A percentile compares a stretch with the other conserved stretches of the same genome.
These are phyloP conservation scores for Phytophthora pluvialis DNA, from an alignment of 352 stramenopile species.

Conservation along the genomic window DNA sequence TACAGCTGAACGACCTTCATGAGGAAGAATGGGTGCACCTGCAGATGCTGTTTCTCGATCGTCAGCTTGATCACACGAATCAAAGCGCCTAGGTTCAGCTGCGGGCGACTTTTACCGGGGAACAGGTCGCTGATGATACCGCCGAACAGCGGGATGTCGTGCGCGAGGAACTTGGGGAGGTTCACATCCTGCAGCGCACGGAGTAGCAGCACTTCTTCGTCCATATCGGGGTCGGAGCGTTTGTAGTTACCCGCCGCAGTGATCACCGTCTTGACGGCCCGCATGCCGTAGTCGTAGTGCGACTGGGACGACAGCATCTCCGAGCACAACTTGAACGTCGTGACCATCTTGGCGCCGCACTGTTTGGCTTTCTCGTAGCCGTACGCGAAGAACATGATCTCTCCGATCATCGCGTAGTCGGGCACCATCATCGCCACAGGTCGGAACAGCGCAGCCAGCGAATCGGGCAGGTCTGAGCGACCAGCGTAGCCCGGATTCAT, in stretches of 20 bases:
- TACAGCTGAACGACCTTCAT: slow-evolving; percentile 95
- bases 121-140: slow-evolving; percentile 96
- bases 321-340: slow-evolving; percentile 95
- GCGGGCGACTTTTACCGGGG: slow-evolving; percentile 85
- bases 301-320: slow-evolving; percentile 95
- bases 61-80: slow-evolving; percentile 89
- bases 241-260: slow-evolving; percentile 96
- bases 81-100: slow-evolving; percentile 91
- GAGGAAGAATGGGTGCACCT: slow-evolving; percentile 93
- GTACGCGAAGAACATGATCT: slow-evolving; percentile 97
- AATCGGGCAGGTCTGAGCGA: slow-evolving; percentile 94
- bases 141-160: slow-evolving; percentile 95
- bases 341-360: slow-evolving; percentile 96
- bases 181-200: slow-evolving; percentile 95
- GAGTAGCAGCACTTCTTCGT: slow-evolving; percentile 94
- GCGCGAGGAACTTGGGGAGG: slow-evolving; percentile 95
- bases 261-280: slow-evolving; percentile 96
- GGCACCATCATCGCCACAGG: slow-evolving; percentile 98
- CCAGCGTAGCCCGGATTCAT: slow-evolving; percentile 97
- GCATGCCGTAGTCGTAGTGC: slow-evolving; percentile 98
- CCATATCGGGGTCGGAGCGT: slow-evolving; percentile 90
- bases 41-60: slow-evolving; percentile 83
- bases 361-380: slow-evolving; percentile 94
- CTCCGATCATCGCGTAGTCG: slow-evolving; percentile 95
- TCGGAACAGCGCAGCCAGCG: slow-evolving; percentile 94